A percentile compares a stretch with the other conserved stretches of the same genome.
Evolutionary conservation across 306 rosid species (phyloP).

Genomic region (Citrullus colocynthis): DNA sequence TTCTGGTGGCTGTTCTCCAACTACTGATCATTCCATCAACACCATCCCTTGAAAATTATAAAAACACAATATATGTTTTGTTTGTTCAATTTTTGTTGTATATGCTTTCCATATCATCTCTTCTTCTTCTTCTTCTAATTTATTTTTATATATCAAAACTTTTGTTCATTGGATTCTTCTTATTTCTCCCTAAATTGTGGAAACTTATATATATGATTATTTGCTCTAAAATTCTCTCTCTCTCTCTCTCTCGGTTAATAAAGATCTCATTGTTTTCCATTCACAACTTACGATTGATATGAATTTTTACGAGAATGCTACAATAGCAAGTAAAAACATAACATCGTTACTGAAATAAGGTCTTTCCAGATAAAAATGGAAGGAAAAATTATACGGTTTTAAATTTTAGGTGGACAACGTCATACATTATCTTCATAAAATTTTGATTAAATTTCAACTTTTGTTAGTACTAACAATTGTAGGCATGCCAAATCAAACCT

Average conservation of each 20-base stretch:
- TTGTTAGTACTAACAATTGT: too few relatives aligned
- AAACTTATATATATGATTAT: not conserved
- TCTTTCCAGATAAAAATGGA: too few relatives aligned
- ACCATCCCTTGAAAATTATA: not conserved
- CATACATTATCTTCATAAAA: not conserved
- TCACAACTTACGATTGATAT: not conserved
- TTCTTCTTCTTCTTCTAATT: not conserved
- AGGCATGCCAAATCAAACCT: too few relatives aligned
- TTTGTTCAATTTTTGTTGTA: not conserved
- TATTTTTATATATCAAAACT: too few relatives aligned
- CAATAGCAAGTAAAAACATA: not conserved
- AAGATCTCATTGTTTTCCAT: not conserved
- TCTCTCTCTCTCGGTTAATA: not conserved
- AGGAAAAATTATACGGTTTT: too few relatives aligned
- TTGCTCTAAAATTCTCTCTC: not conserved
- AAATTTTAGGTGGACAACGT: too few relatives aligned
- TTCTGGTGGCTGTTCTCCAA: slow-evolving; percentile 1
- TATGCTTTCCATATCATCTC: not conserved
- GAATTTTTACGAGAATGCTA: not conserved
- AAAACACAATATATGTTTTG: too few relatives aligned
- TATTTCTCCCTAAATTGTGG: not conserved
- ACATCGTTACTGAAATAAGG: too few relatives aligned
- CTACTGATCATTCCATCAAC: not conserved
- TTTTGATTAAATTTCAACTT: not conserved
- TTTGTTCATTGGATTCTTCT: too few relatives aligned